Evolutionary conservation across 73 alveolate species (phyloP).

Genomic region (Halteria grandinella): DNA sequence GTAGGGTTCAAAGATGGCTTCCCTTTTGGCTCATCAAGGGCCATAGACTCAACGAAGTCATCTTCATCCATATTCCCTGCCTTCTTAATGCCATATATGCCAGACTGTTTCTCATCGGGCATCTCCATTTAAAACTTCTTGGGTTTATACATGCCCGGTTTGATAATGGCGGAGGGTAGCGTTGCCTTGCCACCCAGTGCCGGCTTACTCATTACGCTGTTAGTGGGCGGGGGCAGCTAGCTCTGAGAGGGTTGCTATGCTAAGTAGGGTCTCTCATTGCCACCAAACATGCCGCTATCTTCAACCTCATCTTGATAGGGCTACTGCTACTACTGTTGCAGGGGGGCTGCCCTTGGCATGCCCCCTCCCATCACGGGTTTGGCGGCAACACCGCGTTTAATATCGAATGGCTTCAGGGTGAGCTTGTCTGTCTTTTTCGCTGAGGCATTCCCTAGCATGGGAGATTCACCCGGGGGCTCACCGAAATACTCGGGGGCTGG

Average conservation of each 20-base stretch:
- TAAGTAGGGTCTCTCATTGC: too few species aligned
- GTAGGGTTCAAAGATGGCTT: background rate
- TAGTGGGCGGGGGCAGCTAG: too few species aligned
- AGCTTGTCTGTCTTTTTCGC: too few species aligned
- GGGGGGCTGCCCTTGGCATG: background rate
- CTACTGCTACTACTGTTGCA: background rate
- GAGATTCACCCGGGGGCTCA: conserved; percentile 13
- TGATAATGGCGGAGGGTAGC: conserved; percentile 2
- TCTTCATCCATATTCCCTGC: background rate
- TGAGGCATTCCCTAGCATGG: background rate
- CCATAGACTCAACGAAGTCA: conserved; percentile 17
- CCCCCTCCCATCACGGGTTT: background rate
- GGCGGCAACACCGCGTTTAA: background rate
- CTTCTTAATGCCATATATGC: background rate
- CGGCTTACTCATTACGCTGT: too few species aligned
- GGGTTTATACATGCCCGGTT: background rate
- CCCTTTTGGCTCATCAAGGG: conserved; percentile 5
- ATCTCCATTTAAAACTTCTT: conserved; percentile 15
- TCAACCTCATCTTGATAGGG: background rate
- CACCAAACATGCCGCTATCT: too few species aligned
- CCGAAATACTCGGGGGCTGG: background rate
- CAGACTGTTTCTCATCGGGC: conserved; percentile 6
- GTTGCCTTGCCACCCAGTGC: conserved; percentile 20
- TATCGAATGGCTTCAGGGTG: too few species aligned
- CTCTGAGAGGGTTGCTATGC: too few species aligned